phyloP scores from a whole-genome alignment of 805 yeast genomes.

The Barnettozyma sp. region DNA sequence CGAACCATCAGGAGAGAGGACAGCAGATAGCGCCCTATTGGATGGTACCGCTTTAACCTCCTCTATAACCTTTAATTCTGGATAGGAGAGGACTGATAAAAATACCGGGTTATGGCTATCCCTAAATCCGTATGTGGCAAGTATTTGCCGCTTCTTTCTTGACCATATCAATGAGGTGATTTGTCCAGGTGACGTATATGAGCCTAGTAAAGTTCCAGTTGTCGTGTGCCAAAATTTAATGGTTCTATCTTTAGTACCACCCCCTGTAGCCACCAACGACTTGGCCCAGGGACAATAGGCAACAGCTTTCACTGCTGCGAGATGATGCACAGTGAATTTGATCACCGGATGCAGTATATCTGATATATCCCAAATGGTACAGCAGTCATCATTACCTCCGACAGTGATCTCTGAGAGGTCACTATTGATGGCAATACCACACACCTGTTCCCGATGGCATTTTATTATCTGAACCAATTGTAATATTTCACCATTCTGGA shows the following conservation, averaged over 20 bases:
- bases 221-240: slow-evolving; percentile 82
- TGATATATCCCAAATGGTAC: slow-evolving; percentile 67
- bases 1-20: slow-evolving; percentile 54
- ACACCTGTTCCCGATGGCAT: slow-evolving; percentile 52
- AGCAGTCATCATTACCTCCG: slow-evolving; percentile 80
- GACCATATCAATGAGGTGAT: slow-evolving; percentile 82
- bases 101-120: slow-evolving; percentile 43
- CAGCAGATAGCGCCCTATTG: slow-evolving; percentile 60
- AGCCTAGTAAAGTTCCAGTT: slow-evolving; percentile 62
- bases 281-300: slow-evolving; percentile 90
- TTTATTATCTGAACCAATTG: slow-evolving; percentile 29
- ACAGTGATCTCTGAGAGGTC: slow-evolving; percentile 56
- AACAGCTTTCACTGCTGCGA: slow-evolving; percentile 85
- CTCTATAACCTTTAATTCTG: slow-evolving; percentile 43
- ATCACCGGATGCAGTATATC: slow-evolving; percentile 35
- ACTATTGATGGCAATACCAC: slow-evolving; percentile 57
- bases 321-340: slow-evolving; percentile 50
- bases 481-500: slow-evolving; percentile 15
- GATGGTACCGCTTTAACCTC: slow-evolving; percentile 45
- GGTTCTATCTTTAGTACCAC: slow-evolving; percentile 77
- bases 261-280: slow-evolving; percentile 80
- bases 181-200: slow-evolving; percentile 59
- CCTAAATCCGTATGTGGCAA: slow-evolving; percentile 80
- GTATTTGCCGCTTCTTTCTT: slow-evolving; percentile 49
- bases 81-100: slow-evolving; percentile 61